Base-by-base conservation (phyloP, 2,329 filamentous ascomycete species). In the Neurospora sp. region DNA sequence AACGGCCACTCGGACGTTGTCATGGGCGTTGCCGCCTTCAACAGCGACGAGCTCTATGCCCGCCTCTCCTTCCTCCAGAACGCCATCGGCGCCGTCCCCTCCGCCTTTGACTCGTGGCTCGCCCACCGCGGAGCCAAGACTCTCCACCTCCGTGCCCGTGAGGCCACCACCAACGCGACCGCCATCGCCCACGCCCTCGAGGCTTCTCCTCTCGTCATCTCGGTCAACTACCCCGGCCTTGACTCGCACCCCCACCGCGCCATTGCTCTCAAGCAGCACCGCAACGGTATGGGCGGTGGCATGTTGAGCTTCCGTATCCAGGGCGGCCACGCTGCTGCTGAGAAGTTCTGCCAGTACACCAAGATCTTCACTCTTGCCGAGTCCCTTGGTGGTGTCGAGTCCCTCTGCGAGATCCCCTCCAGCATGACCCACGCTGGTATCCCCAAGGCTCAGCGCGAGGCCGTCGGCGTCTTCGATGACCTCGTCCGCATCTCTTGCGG, bases 351-450 rank as follows among this genome's bases (percentile, higher is more conserved):
- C 86, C 90, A 96, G 81, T 83, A 87, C 71, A 97, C 94, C 62
- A 89, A 89, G 77, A 89, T 99, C 80, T 98, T 97, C 82, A 97
- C 93, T 1, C 86, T 99, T 7, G 96, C 96, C 38, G 96, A 99
- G 85, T 93, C 89, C 71, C 83, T 99, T 33, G 79, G 96, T 72
- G 96, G 95, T 69, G 91, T 99, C 67, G 96, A 99, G 87, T 92
- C 88, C 77, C 85, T 99, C 72, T 90, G 94, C 75, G 96, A 99
- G 82, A 88, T 99, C 2, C 96, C 96, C 76, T 62, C 52, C 11
- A 92, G 90, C 81, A 99, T 99, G 96, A 99, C 96, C 19, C 96
- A 99, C 81, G 92, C 93, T 33, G 96, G 95, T 71, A 99, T 99
- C 74, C 96, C 96, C 67, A 89, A 87, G 79, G 93, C 93, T 72